Evolutionary conservation across 129 eudicot genomes (phyloP).

Genomic region (Silybum marianum): DNA sequence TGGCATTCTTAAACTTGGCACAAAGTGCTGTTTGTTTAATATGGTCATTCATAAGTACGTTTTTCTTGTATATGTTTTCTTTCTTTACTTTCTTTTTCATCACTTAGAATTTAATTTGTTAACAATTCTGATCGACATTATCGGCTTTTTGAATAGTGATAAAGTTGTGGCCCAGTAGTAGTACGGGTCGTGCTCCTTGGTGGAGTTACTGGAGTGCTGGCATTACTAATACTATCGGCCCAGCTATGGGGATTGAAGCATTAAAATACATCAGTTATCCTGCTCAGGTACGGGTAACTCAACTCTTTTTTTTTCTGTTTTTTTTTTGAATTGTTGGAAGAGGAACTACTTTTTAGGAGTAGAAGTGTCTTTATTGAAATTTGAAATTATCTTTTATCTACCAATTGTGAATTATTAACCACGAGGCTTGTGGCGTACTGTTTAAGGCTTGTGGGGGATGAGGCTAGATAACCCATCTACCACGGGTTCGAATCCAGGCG

Average conservation of each 20-base stretch:
- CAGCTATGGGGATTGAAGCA: constrained; percentile 99
- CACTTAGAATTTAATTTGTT: neutral
- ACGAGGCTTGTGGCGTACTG: too few relatives aligned
- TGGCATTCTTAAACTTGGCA: constrained; percentile 87
- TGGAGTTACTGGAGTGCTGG: constrained; percentile 99
- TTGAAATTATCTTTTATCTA: neutral
- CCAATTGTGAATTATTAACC: neutral
- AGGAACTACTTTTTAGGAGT: neutral
- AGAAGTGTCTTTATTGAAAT: neutral
- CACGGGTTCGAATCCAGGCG: too few relatives aligned
- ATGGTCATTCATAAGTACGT: constrained; percentile 94
- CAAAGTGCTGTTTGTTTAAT: constrained; percentile 87
- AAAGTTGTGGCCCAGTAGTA: constrained; percentile 72
- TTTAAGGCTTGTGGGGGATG: too few relatives aligned
- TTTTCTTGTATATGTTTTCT: neutral
- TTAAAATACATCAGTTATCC: constrained; percentile 94
- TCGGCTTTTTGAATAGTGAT: constrained; percentile 53
- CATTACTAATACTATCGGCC: constrained; percentile 91
- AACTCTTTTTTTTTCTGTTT: too few relatives aligned
- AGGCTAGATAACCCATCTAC: too few relatives aligned
- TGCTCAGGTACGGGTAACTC: constrained; percentile 63
- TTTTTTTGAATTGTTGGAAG: neutral
- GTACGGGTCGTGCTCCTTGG: constrained; percentile 89
- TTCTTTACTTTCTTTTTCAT: neutral
- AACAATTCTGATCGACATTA: constrained; percentile 12